Percentiles rank a stretch among this genome's conserved stretches.
phyloP scores from a whole-genome alignment of 257 asterid species.

The Cinchona pubescens region DNA sequence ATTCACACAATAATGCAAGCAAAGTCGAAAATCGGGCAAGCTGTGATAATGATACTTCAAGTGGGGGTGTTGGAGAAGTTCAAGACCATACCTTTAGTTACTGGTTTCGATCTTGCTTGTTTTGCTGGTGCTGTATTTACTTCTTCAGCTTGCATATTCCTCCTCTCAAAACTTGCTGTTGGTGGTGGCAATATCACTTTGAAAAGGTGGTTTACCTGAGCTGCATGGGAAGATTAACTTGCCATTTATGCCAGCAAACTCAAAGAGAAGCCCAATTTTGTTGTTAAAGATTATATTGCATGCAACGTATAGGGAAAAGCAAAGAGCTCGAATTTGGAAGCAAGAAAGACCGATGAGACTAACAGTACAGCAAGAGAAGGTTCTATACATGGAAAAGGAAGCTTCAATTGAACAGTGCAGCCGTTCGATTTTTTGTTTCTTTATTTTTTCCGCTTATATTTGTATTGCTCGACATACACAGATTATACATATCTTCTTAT shows the following conservation, averaged over 20 bases:
- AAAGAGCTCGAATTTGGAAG: background rate
- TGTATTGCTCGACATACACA: background rate
- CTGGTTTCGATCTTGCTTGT: constrained; percentile 69
- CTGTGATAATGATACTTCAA: constrained; percentile 72
- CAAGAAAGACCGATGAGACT: too few species aligned
- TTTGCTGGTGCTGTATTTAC: constrained; percentile 65
- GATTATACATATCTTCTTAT: background rate
- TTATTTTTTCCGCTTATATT: too few species aligned
- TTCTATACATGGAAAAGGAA: background rate
- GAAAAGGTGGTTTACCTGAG: background rate
- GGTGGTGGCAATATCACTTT: background rate
- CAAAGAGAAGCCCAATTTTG: background rate
- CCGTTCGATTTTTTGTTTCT: background rate
- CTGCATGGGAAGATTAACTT: background rate
- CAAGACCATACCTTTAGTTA: constrained; percentile 53
- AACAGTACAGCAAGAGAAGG: background rate
- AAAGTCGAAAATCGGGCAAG: constrained; percentile 77
- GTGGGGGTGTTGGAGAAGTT: constrained; percentile 76
- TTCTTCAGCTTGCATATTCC: constrained; percentile 60
- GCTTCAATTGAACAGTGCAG: too few species aligned
- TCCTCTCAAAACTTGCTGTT: constrained; percentile 56
- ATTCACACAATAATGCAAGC: constrained; percentile 60
- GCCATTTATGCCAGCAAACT: background rate
- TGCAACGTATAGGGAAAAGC: background rate
- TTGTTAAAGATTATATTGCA: background rate